These are phyloP conservation scores for Cystofilobasidium bisporidii DNA, from an alignment of 768 basidiomycete genomes.

Conservation along the genomic window DNA sequence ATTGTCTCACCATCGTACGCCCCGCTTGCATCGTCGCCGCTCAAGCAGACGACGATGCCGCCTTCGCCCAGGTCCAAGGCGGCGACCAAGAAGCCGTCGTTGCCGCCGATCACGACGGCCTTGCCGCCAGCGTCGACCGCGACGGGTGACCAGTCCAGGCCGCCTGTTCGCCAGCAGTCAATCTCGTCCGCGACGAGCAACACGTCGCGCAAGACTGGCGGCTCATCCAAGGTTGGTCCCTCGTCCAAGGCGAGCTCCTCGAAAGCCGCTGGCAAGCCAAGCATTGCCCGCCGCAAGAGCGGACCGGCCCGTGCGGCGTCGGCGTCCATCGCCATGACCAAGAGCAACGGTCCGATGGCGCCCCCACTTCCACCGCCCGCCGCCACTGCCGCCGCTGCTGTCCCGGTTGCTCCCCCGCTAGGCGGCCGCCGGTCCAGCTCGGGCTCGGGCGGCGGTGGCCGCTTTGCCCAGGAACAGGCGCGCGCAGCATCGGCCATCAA, in stretches of 20 bases:
- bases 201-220: neutral
- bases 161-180: neutral
- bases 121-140: too few relatives aligned
- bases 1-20: neutral
- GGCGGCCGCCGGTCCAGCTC: neutral
- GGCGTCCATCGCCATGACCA: neutral
- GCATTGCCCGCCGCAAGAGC: neutral
- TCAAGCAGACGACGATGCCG: constrained; percentile 17
- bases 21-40: constrained; percentile 17
- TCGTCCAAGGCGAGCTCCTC: neutral
- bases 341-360: neutral
- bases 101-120: neutral
- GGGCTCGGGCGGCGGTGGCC: neutral
- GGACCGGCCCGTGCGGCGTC: neutral
- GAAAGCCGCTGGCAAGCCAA: too few relatives aligned
- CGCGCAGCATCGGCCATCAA: constrained; percentile 7
- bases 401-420: neutral
- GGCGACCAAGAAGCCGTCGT: neutral
- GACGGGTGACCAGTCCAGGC: neutral
- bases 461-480: constrained; percentile 15
- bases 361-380: neutral
- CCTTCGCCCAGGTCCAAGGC: neutral
- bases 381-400: neutral
- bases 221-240: neutral
- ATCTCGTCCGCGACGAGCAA: neutral